A percentile compares a stretch with the other conserved stretches of the same genome.
These are phyloP conservation scores for Cyclospora cayetanensis DNA, from an alignment of 169 alveolate genomes.

Conservation along the genomic window DNA sequence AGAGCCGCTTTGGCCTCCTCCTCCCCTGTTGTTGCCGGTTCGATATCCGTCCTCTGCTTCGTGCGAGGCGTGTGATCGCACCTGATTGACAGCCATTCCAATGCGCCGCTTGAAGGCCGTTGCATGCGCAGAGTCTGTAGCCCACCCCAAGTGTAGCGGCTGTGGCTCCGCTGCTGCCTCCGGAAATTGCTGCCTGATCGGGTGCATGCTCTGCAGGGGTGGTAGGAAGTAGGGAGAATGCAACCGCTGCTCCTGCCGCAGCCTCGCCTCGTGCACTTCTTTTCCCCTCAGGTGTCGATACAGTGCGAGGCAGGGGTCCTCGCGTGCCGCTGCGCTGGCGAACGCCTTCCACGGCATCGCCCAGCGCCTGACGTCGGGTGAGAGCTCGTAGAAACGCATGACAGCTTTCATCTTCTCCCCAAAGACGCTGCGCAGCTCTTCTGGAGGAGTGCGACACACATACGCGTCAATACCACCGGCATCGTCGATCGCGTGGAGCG, in stretches of 20 bases:
- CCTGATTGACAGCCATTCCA: slow-evolving; percentile 63
- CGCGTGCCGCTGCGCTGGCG: slow-evolving; percentile 30
- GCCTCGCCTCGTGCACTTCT: slow-evolving; percentile 44
- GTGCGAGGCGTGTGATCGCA: slow-evolving; percentile 80
- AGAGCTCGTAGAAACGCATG: slow-evolving; percentile 82
- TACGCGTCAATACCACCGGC: slow-evolving; percentile 90
- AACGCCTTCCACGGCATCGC: slow-evolving; percentile 75
- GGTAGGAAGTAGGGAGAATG: slow-evolving; percentile 73
- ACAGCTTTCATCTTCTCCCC: slow-evolving; percentile 87
- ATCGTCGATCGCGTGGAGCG: slow-evolving; percentile 89
- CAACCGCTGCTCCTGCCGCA: background rate
- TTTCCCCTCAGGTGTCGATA: slow-evolving; percentile 68
- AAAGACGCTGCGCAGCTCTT: slow-evolving; percentile 86
- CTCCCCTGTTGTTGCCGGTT: slow-evolving; percentile 81
- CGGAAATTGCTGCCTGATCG: slow-evolving; percentile 69
- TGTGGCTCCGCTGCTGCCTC: slow-evolving; percentile 62
- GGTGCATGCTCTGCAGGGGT: slow-evolving; percentile 46
- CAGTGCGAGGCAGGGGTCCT: slow-evolving; percentile 66
- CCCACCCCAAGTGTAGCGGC: slow-evolving; percentile 68
- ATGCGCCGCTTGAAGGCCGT: slow-evolving; percentile 65
- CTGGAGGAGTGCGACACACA: slow-evolving; percentile 87
- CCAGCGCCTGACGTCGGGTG: slow-evolving; percentile 73
- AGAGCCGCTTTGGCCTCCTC: slow-evolving; percentile 89
- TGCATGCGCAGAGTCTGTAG: slow-evolving; percentile 42
- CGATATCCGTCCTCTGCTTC: slow-evolving; percentile 82